Percentiles rank a stretch among this genome's conserved stretches.
phyloP scores from a whole-genome alignment of 257 asterid genomes.

The Solanum appendiculatum region DNA sequence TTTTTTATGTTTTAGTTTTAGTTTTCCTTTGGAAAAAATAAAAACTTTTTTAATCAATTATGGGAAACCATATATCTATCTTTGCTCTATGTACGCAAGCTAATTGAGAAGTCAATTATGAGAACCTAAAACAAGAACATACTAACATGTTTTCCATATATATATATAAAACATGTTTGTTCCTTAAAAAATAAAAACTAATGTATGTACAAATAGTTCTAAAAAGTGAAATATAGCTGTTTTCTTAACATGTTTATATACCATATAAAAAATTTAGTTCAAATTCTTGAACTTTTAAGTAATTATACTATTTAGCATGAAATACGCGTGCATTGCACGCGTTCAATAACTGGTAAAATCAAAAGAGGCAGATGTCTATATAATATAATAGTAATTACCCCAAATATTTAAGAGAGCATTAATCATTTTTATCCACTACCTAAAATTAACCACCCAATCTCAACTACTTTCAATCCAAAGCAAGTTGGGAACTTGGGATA shows the following conservation, averaged over 20 bases:
- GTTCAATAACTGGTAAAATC: neutral
- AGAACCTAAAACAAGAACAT: neutral
- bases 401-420: neutral
- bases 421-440: neutral
- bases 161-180: neutral
- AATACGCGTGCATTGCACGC: neutral
- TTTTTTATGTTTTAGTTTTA: neutral
- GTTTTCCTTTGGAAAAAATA: neutral
- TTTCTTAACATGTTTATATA: neutral
- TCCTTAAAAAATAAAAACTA: neutral
- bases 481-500: neutral
- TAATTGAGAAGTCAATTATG: neutral
- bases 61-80: no score
- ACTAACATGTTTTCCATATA: neutral
- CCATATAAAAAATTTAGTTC: neutral
- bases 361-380: neutral
- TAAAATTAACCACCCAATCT: neutral
- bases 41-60: no score
- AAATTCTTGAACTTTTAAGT: neutral
- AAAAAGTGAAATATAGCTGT: neutral
- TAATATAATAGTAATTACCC: neutral
- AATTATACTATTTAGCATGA: neutral
- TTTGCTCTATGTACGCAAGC: neutral
- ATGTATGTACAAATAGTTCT: neutral
- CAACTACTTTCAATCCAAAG: neutral